Evolutionary conservation across 1,284 basidiomycete genomes (phyloP).

Genomic region (Trichosporon sp.): DNA sequence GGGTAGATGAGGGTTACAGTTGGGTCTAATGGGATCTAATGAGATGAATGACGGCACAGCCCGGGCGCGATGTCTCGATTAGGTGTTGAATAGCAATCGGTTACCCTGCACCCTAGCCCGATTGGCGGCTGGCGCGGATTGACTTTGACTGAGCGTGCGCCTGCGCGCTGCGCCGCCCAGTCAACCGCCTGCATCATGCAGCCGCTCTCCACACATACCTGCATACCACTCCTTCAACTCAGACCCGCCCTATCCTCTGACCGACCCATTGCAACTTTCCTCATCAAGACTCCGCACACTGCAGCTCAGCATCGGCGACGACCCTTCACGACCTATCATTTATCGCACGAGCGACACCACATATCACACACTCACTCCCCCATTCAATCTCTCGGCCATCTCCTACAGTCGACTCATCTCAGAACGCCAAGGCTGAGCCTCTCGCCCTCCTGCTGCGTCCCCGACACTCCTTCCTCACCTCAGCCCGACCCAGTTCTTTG

Average conservation of each 20-base stretch:
- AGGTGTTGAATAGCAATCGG: background rate
- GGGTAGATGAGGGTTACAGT: background rate
- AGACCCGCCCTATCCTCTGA: background rate
- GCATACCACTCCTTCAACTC: background rate
- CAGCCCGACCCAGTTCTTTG: background rate
- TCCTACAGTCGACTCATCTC: conserved; percentile 4
- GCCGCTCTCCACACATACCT: background rate
- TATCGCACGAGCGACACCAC: background rate
- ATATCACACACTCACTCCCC: conserved; percentile 2
- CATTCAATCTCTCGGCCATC: background rate
- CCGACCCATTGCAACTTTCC: background rate
- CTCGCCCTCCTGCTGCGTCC: background rate
- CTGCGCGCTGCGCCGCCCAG: background rate
- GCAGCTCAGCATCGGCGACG: background rate
- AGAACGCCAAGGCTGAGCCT: background rate
- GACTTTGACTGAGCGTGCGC: background rate
- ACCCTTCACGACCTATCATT: background rate
- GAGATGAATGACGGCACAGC: background rate
- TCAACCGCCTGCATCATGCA: background rate
- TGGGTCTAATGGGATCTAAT: background rate
- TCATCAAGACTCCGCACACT: background rate
- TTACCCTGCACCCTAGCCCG: background rate
- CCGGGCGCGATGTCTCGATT: background rate
- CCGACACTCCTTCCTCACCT: background rate
- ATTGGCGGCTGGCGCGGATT: background rate